Percentiles rank a stretch among this genome's conserved stretches.
Conservation (phyloP, 129 eudicot species). For the Lactuca saligna region DNA sequence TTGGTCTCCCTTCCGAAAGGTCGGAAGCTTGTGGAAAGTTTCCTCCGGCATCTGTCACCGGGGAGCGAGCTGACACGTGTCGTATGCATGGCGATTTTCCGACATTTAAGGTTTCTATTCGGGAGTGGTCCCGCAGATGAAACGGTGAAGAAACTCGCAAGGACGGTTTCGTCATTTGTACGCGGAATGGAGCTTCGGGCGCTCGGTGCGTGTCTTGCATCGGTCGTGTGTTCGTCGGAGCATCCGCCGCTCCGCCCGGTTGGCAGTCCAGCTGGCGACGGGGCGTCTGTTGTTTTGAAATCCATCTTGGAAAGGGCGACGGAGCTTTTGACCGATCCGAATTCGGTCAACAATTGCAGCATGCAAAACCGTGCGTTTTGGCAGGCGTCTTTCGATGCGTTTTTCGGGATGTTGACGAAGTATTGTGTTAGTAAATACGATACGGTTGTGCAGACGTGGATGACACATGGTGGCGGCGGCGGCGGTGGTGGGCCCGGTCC, state of each 20-base stretch:
- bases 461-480: conserved; percentile 45
- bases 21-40: conserved; percentile 69
- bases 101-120: conserved; percentile 87
- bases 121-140: conserved; percentile 54
- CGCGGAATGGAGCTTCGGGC: conserved; percentile 69
- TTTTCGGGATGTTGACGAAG: conserved; percentile 68
- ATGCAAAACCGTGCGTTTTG: conserved; percentile 64
- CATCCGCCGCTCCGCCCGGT: conserved; percentile 89
- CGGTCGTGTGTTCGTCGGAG: conserved; percentile 88
- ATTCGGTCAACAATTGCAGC: conserved; percentile 53
- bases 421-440: conserved; percentile 85
- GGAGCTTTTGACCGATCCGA: conserved; percentile 63
- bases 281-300: conserved; percentile 69
- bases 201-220: conserved; percentile 85
- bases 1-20: conserved; percentile 84
- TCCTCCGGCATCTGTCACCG: conserved; percentile 63
- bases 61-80: conserved; percentile 70
- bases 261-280: conserved; percentile 91
- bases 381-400: conserved; percentile 98
- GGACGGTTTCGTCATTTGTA: conserved; percentile 48
- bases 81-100: conserved; percentile 91
- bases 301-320: conserved; percentile 85
- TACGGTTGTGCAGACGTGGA: conserved; percentile 58
- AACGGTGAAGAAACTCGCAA: conserved; percentile 46
- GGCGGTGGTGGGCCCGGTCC: background rate